Evolutionary conservation across 352 stramenopile species (phyloP), one percentile per base, ranked within the genome.

Genomic region (Globisporangium paroecandrum): DNA sequence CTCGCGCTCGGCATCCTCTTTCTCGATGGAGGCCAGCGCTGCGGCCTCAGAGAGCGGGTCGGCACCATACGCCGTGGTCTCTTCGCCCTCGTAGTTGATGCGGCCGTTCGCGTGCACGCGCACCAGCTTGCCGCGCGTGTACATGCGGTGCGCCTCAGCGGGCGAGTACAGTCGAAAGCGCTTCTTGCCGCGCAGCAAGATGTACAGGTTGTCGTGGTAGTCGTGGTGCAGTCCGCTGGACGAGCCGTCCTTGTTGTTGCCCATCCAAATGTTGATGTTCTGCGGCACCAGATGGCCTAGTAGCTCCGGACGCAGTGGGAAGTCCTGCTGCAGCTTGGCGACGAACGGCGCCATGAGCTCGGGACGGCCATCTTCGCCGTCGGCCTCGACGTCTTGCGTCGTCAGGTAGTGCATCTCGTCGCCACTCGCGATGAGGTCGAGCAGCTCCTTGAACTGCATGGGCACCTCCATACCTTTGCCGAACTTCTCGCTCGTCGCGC

Each of bases 131-230:
- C 96, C 97, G 47, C 81, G 79, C 38, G 90, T 97, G 72, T 99
- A 98, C 92, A 99, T 97, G 62, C 87, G 75, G 10, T 90, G 69
- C 5, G 94, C 82, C 68, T 98, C 89, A 1, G 76, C 79, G 5
- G 97, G 97, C 56, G 83, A 94, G 74, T 96, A 99, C 38, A 99
- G 74, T 29, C 91, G 91, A 82, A 99, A 99, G 20, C 73, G 78
- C 78, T 99, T 99, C 59, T 78, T 86, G 25, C 97, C 97, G 38
- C 85, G 77, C 47, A 99, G 70, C 25, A 99, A 57, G 51, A 99
- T 87, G 79, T 99, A 99, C 29, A 99, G 71, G 72, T 99, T 99
- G 82, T 99, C 97, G 76, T 99, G 97, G 87, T 98, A 99, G 77
- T 99, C 97, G 71, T 99, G 97, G 78, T 99, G 97, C 38, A 99